These are phyloP conservation scores for Aspergillus latus DNA, from an alignment of 2,329 filamentous ascomycete species.

Conservation along the genomic window DNA sequence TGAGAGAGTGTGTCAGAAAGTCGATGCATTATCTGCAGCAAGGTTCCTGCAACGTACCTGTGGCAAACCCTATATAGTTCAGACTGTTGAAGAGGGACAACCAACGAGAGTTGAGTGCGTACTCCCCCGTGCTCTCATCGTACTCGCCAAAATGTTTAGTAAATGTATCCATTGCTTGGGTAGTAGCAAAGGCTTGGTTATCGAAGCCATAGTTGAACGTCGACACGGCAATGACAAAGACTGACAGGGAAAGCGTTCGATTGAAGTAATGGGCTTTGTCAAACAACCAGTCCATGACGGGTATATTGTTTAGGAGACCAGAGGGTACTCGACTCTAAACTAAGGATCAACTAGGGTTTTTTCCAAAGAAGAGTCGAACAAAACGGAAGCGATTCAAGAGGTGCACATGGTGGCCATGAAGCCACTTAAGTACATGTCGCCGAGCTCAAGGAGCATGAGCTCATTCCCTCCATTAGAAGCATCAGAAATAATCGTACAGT, in stretches of 20 bases:
- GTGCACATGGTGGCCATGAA: neutral
- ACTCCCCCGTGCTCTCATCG: slow-evolving; percentile 23
- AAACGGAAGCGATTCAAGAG: neutral
- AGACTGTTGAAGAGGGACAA: slow-evolving; percentile 33
- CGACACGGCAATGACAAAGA: slow-evolving; percentile 36
- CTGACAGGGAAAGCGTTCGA: slow-evolving; percentile 7
- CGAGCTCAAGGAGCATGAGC: too few species aligned
- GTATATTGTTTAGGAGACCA: too few species aligned
- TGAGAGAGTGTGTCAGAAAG: neutral
- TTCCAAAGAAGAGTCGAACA: too few species aligned
- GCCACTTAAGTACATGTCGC: neutral
- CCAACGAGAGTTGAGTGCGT: slow-evolving; percentile 33
- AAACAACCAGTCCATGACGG: neutral
- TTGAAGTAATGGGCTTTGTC: slow-evolving; percentile 14
- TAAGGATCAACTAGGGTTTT: too few species aligned
- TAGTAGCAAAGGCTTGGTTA: slow-evolving; percentile 39
- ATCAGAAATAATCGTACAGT: neutral
- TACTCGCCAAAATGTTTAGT: slow-evolving; percentile 35
- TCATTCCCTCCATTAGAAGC: neutral
- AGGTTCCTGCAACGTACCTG: slow-evolving; percentile 1
- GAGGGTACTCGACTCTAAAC: too few species aligned
- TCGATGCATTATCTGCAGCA: too few species aligned
- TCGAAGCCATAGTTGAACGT: slow-evolving; percentile 46
- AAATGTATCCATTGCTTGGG: slow-evolving; percentile 42
- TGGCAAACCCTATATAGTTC: slow-evolving; percentile 17